Percentiles rank a stretch among this genome's conserved stretches.
Conservation (phyloP, 495 filamentous ascomycete genomes). For the Xanthoparmelia taractica region DNA sequence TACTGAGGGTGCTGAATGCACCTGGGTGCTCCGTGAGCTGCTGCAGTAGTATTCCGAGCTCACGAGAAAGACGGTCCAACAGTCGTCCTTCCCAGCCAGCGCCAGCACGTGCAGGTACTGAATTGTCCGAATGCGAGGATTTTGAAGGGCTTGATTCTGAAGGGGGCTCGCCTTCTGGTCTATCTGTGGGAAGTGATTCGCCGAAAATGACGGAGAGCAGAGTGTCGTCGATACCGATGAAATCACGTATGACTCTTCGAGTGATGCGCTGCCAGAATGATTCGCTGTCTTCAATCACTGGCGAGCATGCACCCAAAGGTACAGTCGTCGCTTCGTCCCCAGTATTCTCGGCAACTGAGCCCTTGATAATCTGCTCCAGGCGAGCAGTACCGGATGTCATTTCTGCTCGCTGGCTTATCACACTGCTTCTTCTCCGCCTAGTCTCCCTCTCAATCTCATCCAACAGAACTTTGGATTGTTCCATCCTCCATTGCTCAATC, state of each 20-base stretch:
- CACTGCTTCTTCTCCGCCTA: slow-evolving; percentile 47
- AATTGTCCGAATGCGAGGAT: slow-evolving; percentile 30
- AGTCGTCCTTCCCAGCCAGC: slow-evolving; percentile 69
- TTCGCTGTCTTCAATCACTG: slow-evolving; percentile 35
- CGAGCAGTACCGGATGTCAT: slow-evolving; percentile 8
- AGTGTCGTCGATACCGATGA: slow-evolving; percentile 85
- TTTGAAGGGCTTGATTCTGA: slow-evolving; percentile 1
- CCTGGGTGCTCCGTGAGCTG: slow-evolving; percentile 74
- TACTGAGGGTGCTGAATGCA: slow-evolving; percentile 76
- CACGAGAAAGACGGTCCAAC: slow-evolving; percentile 73
- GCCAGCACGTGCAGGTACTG: slow-evolving; percentile 35
- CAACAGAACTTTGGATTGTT: slow-evolving; percentile 76
- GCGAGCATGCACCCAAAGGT: not conserved
- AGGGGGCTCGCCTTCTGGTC: not conserved
- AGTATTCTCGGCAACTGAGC: slow-evolving; percentile 7
- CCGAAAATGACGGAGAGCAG: slow-evolving; percentile 81
- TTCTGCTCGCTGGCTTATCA: slow-evolving; percentile 28
- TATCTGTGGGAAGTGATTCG: slow-evolving; percentile 54
- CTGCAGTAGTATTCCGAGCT: slow-evolving; percentile 75
- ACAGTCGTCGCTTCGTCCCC: not conserved
- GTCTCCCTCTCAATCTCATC: slow-evolving; percentile 87
- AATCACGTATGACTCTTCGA: slow-evolving; percentile 73
- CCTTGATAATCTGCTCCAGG: slow-evolving; percentile 13
- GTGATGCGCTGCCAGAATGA: slow-evolving; percentile 77
- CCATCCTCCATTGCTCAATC: slow-evolving; percentile 86